These are phyloP conservation scores for Jasminum sambac DNA, from an alignment of 257 asterid genomes.

Conservation along the genomic window DNA sequence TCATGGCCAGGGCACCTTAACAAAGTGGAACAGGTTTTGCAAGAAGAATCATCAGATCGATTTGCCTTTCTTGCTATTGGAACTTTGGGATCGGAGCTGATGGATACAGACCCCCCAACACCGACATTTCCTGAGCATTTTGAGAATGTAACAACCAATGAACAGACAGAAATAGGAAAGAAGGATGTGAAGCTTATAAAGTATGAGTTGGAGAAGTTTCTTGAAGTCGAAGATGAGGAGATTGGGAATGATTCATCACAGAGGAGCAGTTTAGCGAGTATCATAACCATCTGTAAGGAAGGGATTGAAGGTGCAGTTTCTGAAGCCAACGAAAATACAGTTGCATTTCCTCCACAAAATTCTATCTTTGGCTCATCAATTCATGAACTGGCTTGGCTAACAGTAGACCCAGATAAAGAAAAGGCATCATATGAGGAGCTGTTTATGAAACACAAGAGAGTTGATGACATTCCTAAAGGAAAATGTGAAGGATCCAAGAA, in stretches of 20 bases:
- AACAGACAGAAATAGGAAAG: constrained; percentile 49
- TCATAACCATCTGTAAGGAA: constrained; percentile 46
- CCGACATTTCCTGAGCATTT: constrained; percentile 55
- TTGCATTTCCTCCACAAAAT: constrained; percentile 63
- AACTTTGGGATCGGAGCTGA: constrained; percentile 65
- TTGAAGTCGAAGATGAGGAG: constrained; percentile 65
- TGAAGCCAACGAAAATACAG: constrained; percentile 36
- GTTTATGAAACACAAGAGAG: constrained; percentile 37
- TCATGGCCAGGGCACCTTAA: constrained; percentile 30
- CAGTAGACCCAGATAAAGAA: constrained; percentile 42
- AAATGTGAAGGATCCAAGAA: constrained; percentile 37
- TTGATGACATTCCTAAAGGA: constrained; percentile 27
- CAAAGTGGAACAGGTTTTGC: constrained; percentile 29
- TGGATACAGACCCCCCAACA: constrained; percentile 60
- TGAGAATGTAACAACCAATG: constrained; percentile 37
- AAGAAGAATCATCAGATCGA: constrained; percentile 54
- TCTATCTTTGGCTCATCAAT: constrained; percentile 60
- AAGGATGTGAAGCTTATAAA: constrained; percentile 55
- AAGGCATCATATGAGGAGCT: constrained; percentile 56
- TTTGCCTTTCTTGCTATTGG: constrained; percentile 92
- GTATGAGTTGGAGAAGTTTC: constrained; percentile 70
- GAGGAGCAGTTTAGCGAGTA: constrained; percentile 64
- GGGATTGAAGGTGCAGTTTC: constrained; percentile 43
- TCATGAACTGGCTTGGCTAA: constrained; percentile 42
- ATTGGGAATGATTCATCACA: constrained; percentile 44